Conservation (phyloP, 1,284 basidiomycete species). For the Heterobasidion parviporum region DNA sequence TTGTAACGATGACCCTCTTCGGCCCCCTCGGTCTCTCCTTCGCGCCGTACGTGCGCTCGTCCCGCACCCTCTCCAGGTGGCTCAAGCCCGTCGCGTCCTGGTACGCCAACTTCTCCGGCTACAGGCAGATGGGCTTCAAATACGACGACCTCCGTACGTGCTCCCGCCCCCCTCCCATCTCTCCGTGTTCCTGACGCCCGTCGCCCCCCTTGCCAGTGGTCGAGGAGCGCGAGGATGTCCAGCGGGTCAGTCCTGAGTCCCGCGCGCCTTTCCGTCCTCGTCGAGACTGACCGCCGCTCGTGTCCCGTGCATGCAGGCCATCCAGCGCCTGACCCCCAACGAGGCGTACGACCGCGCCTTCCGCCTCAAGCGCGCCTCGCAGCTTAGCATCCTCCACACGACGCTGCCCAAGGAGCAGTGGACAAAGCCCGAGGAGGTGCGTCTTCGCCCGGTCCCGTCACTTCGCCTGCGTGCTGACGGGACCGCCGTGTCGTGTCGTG, state of each 20-base stretch:
- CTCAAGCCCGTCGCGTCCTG: constrained; percentile 79
- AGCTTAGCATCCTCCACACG: constrained; percentile 76
- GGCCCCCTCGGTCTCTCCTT: constrained; percentile 75
- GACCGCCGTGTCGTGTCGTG: no score
- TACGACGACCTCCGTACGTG: constrained; percentile 89
- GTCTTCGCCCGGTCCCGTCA: constrained; percentile 15
- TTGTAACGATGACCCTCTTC: constrained; percentile 30
- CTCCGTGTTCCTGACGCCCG: constrained; percentile 8
- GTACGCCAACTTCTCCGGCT: constrained; percentile 79
- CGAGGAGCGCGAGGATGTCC: constrained; percentile 81
- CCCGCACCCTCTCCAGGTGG: constrained; percentile 55
- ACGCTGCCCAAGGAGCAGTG: constrained; percentile 84
- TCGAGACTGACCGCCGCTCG: neutral
- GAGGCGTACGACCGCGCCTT: constrained; percentile 89
- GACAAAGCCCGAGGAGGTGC: constrained; percentile 73
- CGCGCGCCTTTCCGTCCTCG: neutral
- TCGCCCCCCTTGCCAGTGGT: constrained; percentile 43
- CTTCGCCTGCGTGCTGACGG: neutral
- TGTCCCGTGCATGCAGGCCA: constrained; percentile 46
- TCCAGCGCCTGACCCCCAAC: constrained; percentile 71
- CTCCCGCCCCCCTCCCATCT: constrained; percentile 4
- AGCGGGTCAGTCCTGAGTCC: constrained; percentile 54
- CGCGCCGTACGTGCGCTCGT: constrained; percentile 70
- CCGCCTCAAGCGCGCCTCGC: constrained; percentile 83
- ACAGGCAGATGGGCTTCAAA: constrained; percentile 85